Percentiles rank a stretch among this genome's conserved stretches.
phyloP scores from a whole-genome alignment of 2,329 filamentous ascomycete genomes.

The Colletotrichum spinosum region DNA sequence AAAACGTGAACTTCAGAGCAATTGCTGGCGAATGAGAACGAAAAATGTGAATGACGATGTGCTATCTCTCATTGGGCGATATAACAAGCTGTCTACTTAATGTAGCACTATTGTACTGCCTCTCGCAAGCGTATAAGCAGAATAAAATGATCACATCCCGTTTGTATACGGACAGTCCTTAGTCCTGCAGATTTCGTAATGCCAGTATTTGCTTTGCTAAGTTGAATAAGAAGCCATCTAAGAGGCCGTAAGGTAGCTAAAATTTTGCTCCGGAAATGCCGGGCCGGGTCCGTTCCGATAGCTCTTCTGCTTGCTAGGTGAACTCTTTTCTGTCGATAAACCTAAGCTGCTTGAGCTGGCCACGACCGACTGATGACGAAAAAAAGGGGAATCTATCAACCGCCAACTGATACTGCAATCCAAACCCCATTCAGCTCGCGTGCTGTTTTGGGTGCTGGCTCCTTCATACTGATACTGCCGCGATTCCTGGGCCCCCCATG shows the following conservation, averaged over 20 bases:
- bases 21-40: no score
- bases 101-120: no score
- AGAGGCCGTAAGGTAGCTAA: constrained; percentile 24
- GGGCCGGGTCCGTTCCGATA: constrained; percentile 25
- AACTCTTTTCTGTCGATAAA: constrained; percentile 31
- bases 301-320: constrained; percentile 29
- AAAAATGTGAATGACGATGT: background rate
- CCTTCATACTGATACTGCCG: constrained; percentile 26
- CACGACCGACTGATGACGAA: constrained; percentile 27
- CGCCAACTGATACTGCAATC: constrained; percentile 18
- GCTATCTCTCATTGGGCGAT: background rate
- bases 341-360: background rate
- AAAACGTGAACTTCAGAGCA: no score
- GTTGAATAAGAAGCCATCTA: constrained; percentile 34
- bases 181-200: no score
- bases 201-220: no score
- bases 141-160: background rate
- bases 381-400: constrained; percentile 36
- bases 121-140: no score
- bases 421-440: constrained; percentile 24
- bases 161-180: background rate
- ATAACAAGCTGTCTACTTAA: no score
- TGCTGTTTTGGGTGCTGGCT: constrained; percentile 24
- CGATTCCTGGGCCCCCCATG: constrained; percentile 38
- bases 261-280: constrained; percentile 18